Base-by-base conservation (phyloP, 2,329 filamentous ascomycete genomes). In the Pseudogymnoascus pannorum region DNA sequence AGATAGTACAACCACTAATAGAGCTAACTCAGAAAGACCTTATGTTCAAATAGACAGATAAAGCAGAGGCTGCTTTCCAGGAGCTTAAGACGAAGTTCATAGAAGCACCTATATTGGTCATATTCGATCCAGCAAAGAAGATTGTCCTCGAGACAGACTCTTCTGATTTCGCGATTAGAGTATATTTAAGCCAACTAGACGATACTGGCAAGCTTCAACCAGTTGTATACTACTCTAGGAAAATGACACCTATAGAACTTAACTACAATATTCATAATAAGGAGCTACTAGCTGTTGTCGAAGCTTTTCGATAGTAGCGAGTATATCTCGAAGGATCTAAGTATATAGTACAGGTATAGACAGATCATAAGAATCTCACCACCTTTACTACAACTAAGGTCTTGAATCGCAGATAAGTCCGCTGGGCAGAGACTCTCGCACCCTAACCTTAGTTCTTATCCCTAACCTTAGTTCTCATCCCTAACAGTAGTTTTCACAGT, bases 251-350 rank as follows among this genome's bases (percentile, higher is more conserved):
- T 24, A 8, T 3, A 24, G 63, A 67, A 40, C 42, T 59, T 12
- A 75, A 74, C 62, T 75, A 75, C 61, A 40, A 71, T 12, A 73
- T 73, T 8, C 66, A 75, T 57, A 63, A 75, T 58, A 73, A 75
- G 59, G 72, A 75, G 66, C 65, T 76, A 0, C 48, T 75, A 3
- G 71, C 71, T 2, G 71, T 76, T 31, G 60, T 75, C 12, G n/a
- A 58, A 14, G n/a, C 36, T 1, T 65, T 69, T n/a, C 38, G 67
- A 40, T 62, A 70, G 58, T 72, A 63, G 66, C 31, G 65, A 48
- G 22, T 26, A 9, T 59, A 71, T n/a, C 60, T 71, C 3, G 54
- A 65, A 60, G 60, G 63, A n/a, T 22, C 51, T 0, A 24, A 58
- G 29, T n/a, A 62, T 11, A 8, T 1, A 16, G 54, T 71, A 22